phyloP scores from a whole-genome alignment of 345 rosid genomes.

The Arabidopsis suecica region DNA sequence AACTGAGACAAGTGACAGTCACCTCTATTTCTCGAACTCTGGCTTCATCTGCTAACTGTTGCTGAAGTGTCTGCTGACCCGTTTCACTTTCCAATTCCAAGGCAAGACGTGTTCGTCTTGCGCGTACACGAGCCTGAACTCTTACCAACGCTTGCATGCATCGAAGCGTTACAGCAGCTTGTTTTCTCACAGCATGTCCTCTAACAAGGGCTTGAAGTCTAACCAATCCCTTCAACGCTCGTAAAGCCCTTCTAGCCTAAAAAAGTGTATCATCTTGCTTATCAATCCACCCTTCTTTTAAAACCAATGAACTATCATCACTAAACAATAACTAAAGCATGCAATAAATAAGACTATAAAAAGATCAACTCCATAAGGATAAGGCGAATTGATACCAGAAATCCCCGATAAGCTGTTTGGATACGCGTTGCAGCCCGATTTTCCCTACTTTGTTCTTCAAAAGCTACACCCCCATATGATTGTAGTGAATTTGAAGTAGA shows the following conservation, averaged over 20 bases:
- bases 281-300: constrained; percentile 1
- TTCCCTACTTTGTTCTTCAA: constrained; percentile 55
- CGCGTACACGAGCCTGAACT: constrained; percentile 98
- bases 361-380: neutral
- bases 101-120: constrained; percentile 94
- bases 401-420: constrained; percentile 95
- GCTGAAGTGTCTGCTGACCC: constrained; percentile 72
- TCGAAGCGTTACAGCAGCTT: constrained; percentile 99
- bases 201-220: constrained; percentile 98
- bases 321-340: neutral
- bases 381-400: constrained; percentile 62
- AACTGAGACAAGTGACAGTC: constrained; percentile 6
- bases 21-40: constrained; percentile 94
- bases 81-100: constrained; percentile 95
- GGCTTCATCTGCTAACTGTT: constrained; percentile 78
- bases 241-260: constrained; percentile 97
- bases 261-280: constrained; percentile 30
- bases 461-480: constrained; percentile 48
- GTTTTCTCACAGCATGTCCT: constrained; percentile 99
- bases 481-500: constrained; percentile 61
- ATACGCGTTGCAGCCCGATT: constrained; percentile 82
- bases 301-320: neutral
- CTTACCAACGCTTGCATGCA: constrained; percentile 99
- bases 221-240: constrained; percentile 97
- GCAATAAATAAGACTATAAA: neutral